phyloP scores from a whole-genome alignment of 768 basidiomycete species.

The Candolleomyces aberdarensis region DNA sequence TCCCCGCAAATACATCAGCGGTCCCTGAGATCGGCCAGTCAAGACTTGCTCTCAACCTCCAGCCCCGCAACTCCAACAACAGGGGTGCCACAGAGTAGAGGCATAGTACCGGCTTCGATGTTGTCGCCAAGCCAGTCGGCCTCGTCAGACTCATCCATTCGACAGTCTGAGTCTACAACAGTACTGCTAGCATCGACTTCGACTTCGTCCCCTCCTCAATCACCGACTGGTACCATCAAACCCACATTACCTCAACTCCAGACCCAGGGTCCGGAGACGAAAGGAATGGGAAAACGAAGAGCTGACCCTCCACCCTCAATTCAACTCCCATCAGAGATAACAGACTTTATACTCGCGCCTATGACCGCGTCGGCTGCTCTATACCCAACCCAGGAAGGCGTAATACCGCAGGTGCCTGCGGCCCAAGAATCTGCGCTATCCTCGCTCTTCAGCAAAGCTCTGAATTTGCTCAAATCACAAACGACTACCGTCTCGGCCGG shows the following conservation, averaged over 20 bases:
- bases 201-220: background rate
- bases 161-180: background rate
- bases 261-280: background rate
- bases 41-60: background rate
- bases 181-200: slow-evolving; percentile 4
- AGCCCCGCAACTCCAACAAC: background rate
- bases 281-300: slow-evolving; percentile 25
- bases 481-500: background rate
- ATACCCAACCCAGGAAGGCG: slow-evolving; percentile 44
- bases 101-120: background rate
- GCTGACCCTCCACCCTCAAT: slow-evolving; percentile 8
- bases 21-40: background rate
- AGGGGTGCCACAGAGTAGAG: background rate
- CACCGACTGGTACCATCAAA: background rate
- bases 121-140: background rate
- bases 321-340: slow-evolving; percentile 35
- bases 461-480: slow-evolving; percentile 7
- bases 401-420: slow-evolving; percentile 37
- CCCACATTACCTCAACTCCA: background rate
- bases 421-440: background rate
- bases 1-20: slow-evolving; percentile 7
- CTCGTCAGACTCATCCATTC: background rate
- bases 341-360: slow-evolving; percentile 53
- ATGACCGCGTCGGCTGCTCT: slow-evolving; percentile 30
- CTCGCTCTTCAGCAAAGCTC: slow-evolving; percentile 5